Base-by-base conservation (phyloP, 2,329 filamentous ascomycete genomes). In the Pestalotiopsis sp. region DNA sequence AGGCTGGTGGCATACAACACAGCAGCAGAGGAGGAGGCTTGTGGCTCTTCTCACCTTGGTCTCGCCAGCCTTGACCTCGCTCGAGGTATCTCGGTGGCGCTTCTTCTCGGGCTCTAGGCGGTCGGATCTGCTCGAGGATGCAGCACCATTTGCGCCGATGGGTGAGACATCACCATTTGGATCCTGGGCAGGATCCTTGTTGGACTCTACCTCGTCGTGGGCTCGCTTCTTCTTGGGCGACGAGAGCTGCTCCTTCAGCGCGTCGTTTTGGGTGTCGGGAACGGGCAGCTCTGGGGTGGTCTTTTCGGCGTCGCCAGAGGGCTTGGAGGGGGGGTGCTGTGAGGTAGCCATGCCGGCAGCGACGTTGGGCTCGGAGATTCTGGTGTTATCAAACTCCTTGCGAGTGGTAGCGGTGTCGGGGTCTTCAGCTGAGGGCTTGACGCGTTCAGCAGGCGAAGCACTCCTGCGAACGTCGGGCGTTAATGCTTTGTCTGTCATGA, bases 141-240 rank as follows among this genome's bases (percentile, higher is more conserved):
- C 81, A 66, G 80, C 82, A 72, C 83, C 82, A 69, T 80, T 83
- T 70, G 76, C 77, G 71, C 84, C 84, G 70, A 82, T 84, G 36
- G 80, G 78, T 41, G 79, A 77, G 68, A 79, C 77, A 60, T 78
- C 79, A 67, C 77, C 76, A 67, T 80, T 79, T 23, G 74, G 72
- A 45, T 80, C 78, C 49, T 81, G 77, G 4, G 77, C 68, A 6
- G 70, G 70, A 52, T 83, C 83, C 73, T 80, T 83, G 64, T 80
- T 78, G 62, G 85, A 82, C 36, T 90, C 88, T 17, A 89, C 79
- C 76, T 90, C 84, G 71, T 89, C 87, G 72, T 88, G 86, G 36
- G 83, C 85, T 72, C 89, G 84, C 82, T 91, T 91, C 83, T 91
- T 91, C 82, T 91, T 91, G 38, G 89, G 89, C 13, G 88, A 91